A percentile compares a stretch with the other conserved stretches of the same genome.
These are phyloP conservation scores for Plasmodium gallinaceum DNA, from an alignment of 169 alveolate species.

Conservation along the genomic window DNA sequence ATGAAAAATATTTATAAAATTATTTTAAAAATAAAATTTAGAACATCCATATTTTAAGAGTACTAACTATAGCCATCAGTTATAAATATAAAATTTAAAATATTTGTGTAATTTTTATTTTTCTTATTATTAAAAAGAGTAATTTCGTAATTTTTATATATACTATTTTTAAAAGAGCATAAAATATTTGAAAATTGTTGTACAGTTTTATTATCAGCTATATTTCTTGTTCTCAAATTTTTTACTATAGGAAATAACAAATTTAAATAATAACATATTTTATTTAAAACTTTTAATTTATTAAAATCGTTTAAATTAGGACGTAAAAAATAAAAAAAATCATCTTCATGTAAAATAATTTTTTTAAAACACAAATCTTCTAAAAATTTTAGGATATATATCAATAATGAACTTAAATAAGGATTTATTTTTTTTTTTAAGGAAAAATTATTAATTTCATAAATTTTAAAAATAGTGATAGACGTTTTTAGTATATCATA, in stretches of 20 bases:
- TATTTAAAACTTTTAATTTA: conserved; percentile 37
- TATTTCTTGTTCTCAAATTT: conserved; percentile 16
- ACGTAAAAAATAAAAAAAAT: neutral
- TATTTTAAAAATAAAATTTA: neutral
- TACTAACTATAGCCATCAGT: neutral
- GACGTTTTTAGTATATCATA: conserved; percentile 40
- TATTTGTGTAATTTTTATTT: conserved; percentile 10
- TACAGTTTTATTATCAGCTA: conserved; percentile 1
- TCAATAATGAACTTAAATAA: conserved; percentile 3
- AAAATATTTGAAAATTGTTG: neutral
- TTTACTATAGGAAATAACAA: conserved; percentile 22
- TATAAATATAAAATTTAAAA: conserved; percentile 20
- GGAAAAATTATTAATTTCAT: conserved; percentile 17
- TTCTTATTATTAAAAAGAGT: conserved; percentile 5
- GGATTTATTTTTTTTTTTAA: conserved; percentile 7
- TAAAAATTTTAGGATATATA: conserved; percentile 26
- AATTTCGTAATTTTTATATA: conserved; percentile 30
- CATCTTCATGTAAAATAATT: neutral
- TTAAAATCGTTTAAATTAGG: conserved; percentile 4
- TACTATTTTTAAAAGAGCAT: conserved; percentile 3
- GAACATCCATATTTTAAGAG: neutral
- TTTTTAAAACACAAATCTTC: conserved; percentile 34
- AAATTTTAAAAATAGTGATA: conserved; percentile 25
- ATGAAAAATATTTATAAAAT: neutral
- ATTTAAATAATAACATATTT: conserved; percentile 33